phyloP scores from a whole-genome alignment of 176 grass and related monocot genomes.

The Oryza punctata region DNA sequence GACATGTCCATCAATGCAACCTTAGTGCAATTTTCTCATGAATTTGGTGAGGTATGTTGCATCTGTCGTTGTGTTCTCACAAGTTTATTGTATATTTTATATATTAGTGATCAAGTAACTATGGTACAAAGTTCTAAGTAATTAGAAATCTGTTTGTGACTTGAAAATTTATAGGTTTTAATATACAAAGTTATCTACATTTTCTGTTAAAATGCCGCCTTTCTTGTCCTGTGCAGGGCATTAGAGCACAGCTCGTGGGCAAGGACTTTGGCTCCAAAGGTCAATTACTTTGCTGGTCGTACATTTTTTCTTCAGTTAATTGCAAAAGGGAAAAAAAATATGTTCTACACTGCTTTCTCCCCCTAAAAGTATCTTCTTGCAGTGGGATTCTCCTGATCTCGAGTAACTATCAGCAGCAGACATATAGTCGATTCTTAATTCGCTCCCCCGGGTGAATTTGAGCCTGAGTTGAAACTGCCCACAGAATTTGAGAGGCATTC shows the following conservation, averaged over 20 bases:
- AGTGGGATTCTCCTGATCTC: slow-evolving; percentile 91
- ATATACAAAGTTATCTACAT: too few relatives aligned
- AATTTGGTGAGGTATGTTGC: too few relatives aligned
- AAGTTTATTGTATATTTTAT: too few relatives aligned
- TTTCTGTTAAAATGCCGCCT: too few relatives aligned
- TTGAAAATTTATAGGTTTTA: too few relatives aligned
- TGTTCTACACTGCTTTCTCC: not conserved
- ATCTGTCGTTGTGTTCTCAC: too few relatives aligned
- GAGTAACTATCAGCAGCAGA: slow-evolving; percentile 69
- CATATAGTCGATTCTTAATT: slow-evolving; percentile 84
- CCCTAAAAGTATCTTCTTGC: slow-evolving; percentile 25
- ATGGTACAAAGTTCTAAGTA: too few relatives aligned
- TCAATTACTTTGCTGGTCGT: slow-evolving; percentile 32
- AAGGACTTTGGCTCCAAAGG: slow-evolving; percentile 85
- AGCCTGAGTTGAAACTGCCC: slow-evolving; percentile 79
- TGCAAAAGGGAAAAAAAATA: not conserved
- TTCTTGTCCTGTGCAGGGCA: slow-evolving; percentile 47
- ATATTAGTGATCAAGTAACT: too few relatives aligned
- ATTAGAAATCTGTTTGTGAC: too few relatives aligned
- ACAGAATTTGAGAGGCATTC: slow-evolving; percentile 75
- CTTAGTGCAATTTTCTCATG: too few relatives aligned
- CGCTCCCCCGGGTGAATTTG: slow-evolving; percentile 79
- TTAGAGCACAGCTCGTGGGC: slow-evolving; percentile 71
- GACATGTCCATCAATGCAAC: too few relatives aligned
- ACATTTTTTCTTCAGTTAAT: not conserved